Evolutionary conservation across 495 filamentous ascomycete species (phyloP).

Genomic region (Rhypophila decipiens): DNA sequence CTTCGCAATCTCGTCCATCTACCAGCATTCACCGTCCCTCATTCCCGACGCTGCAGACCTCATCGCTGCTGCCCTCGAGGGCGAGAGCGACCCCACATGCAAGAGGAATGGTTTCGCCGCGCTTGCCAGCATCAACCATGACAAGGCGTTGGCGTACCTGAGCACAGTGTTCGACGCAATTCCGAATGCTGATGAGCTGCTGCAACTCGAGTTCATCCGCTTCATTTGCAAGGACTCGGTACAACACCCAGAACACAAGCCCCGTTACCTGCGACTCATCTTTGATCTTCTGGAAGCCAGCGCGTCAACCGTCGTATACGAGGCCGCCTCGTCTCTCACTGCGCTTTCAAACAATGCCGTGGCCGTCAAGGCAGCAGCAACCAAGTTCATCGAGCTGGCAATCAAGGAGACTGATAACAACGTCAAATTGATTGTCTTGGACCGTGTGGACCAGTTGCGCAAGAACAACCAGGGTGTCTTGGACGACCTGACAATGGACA

Average conservation of each 20-base stretch:
- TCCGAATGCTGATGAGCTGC: constrained; percentile 85
- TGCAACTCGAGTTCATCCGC: constrained; percentile 90
- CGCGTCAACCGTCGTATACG: constrained; percentile 93
- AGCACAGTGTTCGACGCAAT: constrained; percentile 90
- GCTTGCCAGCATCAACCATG: constrained; percentile 82
- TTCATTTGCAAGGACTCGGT: constrained; percentile 98
- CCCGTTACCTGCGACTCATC: constrained; percentile 86
- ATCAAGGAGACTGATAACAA: constrained; percentile 99
- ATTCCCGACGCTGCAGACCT: constrained; percentile 96
- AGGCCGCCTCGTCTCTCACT: constrained; percentile 95
- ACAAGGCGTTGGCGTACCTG: constrained; percentile 85
- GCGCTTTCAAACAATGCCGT: constrained; percentile 93
- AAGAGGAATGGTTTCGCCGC: constrained; percentile 97
- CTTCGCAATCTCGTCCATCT: constrained; percentile 89
- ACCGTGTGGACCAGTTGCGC: constrained; percentile 86
- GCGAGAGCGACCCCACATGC: constrained; percentile 91
- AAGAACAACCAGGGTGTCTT: constrained; percentile 89
- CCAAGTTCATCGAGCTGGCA: constrained; percentile 92
- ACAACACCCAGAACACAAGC: constrained; percentile 90
- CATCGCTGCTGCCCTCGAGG: constrained; percentile 81
- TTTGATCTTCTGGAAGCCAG: constrained; percentile 94
- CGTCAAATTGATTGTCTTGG: constrained; percentile 95
- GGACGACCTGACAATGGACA: constrained; percentile 97
- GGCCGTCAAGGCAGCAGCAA: constrained; percentile 92
- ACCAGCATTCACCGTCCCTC: constrained; percentile 80